Conservation (phyloP, 495 filamentous ascomycete species). For the Margaritispora aquatica region DNA sequence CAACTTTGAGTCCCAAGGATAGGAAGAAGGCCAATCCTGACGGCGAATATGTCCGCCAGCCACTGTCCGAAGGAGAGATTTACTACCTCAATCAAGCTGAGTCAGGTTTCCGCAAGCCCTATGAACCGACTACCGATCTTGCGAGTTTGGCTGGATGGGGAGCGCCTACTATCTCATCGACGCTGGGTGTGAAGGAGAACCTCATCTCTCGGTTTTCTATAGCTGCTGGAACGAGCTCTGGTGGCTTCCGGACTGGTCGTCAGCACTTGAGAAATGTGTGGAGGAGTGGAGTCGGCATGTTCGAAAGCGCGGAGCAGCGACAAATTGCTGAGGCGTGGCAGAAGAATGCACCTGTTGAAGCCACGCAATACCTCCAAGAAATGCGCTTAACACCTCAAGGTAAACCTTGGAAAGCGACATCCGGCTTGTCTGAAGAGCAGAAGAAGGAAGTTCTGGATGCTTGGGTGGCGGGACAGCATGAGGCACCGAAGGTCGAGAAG, state of each 20-base stretch:
- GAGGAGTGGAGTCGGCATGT: slow-evolving; percentile 3
- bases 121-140: slow-evolving; percentile 10
- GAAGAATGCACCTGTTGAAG: slow-evolving; percentile 4
- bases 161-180: slow-evolving; percentile 7
- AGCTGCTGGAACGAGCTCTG: slow-evolving; percentile 6
- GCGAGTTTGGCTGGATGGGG: slow-evolving; percentile 6
- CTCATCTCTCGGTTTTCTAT: slow-evolving; percentile 9
- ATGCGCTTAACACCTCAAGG: background rate
- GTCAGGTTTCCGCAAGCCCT: slow-evolving; percentile 5
- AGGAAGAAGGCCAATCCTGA: background rate
- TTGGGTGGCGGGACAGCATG: slow-evolving; percentile 36
- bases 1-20: background rate
- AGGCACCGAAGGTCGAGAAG: slow-evolving; percentile 25
- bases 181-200: slow-evolving; percentile 9
- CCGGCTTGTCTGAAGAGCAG: slow-evolving; percentile 17
- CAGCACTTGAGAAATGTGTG: slow-evolving; percentile 8
- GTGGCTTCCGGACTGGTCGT: background rate
- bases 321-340: slow-evolving; percentile 6
- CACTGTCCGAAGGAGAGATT: slow-evolving; percentile 10
- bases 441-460: slow-evolving; percentile 30
- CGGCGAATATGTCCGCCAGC: slow-evolving; percentile 6
- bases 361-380: background rate
- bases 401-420: slow-evolving; percentile 1
- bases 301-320: slow-evolving; percentile 16
- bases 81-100: slow-evolving; percentile 1